Base-by-base conservation (phyloP, 768 basidiomycete genomes). In the Hebeloma cylindrosporum region DNA sequence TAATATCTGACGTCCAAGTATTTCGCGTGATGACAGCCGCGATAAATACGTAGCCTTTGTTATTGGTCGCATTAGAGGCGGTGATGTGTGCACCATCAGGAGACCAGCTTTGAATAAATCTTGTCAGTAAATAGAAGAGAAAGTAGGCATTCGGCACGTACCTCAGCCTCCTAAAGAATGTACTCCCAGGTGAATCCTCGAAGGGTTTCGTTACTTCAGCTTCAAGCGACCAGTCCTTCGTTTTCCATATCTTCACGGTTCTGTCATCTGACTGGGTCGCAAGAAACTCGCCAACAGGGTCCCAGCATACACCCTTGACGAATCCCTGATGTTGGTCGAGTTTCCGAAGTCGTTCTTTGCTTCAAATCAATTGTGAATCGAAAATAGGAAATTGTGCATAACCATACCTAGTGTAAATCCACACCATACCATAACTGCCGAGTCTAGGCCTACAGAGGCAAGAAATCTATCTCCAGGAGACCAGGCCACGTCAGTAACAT, bases 51-150 rank as follows among this genome's bases (percentile, higher is more conserved):
- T 93, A 93, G 14, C 94, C 94, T 52, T 86, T 84, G 56, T 90
- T 91, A 62, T 97, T 98, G 40, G 93, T 97, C 2, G 94, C 93
- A 59, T 98, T 98, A 1, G 95, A 95, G 1, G 94, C 91, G 3
- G 93, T 96, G 48, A 99, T 92, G 60, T 96, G 93, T 2, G 95
- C 90, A n/a, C 96, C 96, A 59, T 98, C 96, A 2, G 96, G 96
- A 1, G 94, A 97, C 96, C 96, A 99, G 56, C 94, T 96, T 49
- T 5, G 30, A 34, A 47, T 8, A 50, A 8, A 45, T 27, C 42
- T 34, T 35, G 32, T 21, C 23, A 7, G 13, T 26, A 18, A 37
- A 29, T 8, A 27, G 17, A 39, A 17, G 9, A 39, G 25, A 16
- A 25, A 38, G 23, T 37, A 31, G 13, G 22, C 1, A 35, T 14